Evolutionary conservation across 331 rosid species (phyloP).

Genomic region (Spiraea crenata): DNA sequence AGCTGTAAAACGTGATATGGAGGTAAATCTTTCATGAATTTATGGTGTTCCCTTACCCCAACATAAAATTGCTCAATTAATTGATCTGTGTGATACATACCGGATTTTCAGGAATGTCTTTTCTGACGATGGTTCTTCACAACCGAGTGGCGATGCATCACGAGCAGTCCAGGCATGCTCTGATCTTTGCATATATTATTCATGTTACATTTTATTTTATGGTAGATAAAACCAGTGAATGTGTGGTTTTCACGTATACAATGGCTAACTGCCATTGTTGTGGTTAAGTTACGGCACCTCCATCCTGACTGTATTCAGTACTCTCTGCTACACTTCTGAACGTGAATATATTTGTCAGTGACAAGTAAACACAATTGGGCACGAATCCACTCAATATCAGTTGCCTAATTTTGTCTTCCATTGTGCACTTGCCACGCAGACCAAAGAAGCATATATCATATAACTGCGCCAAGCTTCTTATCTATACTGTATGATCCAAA

Average conservation of each 20-base stretch:
- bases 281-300: neutral
- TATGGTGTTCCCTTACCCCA: slow-evolving; percentile 3
- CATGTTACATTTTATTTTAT: neutral
- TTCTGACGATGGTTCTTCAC: slow-evolving; percentile 74
- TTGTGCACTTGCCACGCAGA: too few species aligned
- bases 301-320: neutral
- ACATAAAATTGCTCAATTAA: neutral
- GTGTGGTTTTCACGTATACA: slow-evolving; percentile 13
- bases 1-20: slow-evolving; percentile 72
- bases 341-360: neutral
- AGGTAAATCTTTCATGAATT: slow-evolving; percentile 39
- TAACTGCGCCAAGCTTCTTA: neutral
- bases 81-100: neutral
- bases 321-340: slow-evolving; percentile 14
- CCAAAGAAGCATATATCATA: too few species aligned
- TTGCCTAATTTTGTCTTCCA: too few species aligned
- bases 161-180: slow-evolving; percentile 61
- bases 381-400: too few species aligned
- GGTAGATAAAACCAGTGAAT: neutral
- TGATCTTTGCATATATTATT: neutral
- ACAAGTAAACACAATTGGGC: neutral
- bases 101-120: slow-evolving; percentile 67
- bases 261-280: slow-evolving; percentile 1
- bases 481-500: neutral
- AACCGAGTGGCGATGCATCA: slow-evolving; percentile 57